Conservation (phyloP, 768 basidiomycete species). For the Podaxis carcinomalis region DNA sequence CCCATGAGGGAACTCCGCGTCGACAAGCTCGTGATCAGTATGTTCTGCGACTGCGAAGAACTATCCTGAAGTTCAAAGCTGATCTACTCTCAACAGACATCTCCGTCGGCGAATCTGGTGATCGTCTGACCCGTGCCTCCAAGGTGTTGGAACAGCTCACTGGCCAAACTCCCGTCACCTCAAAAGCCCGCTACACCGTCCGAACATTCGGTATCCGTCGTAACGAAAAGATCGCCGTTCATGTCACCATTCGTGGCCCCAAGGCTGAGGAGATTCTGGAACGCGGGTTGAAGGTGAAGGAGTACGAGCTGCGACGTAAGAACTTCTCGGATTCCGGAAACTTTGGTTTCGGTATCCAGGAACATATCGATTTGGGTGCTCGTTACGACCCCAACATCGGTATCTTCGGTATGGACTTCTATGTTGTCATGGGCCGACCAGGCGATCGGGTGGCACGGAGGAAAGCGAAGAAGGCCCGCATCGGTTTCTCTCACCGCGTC, state of each 20-base stretch:
- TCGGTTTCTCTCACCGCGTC: constrained; percentile 88
- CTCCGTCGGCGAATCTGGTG: constrained; percentile 99
- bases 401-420: constrained; percentile 99
- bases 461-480: constrained; percentile 81
- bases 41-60: constrained; percentile 30
- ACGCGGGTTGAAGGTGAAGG: constrained; percentile 99
- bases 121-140: constrained; percentile 96
- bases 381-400: constrained; percentile 98
- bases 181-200: constrained; percentile 99
- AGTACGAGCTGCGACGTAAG: constrained; percentile 95
- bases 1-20: constrained; percentile 95
- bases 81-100: constrained; percentile 63
- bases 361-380: constrained; percentile 98
- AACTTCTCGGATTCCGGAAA: constrained; percentile 99
- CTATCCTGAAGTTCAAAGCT: constrained; percentile 11
- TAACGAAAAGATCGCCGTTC: constrained; percentile 99
- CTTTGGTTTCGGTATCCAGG: constrained; percentile 99
- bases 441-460: constrained; percentile 88
- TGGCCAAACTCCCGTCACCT: constrained; percentile 98
- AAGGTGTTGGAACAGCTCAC: constrained; percentile 99
- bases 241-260: constrained; percentile 98
- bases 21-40: constrained; percentile 99
- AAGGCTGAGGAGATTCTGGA: constrained; percentile 99
- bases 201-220: constrained; percentile 98
- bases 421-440: constrained; percentile 94